These are phyloP conservation scores for Marchantia polymorpha DNA, from an alignment of 225 moss, liverwort and hornwort species.

Conservation along the genomic window DNA sequence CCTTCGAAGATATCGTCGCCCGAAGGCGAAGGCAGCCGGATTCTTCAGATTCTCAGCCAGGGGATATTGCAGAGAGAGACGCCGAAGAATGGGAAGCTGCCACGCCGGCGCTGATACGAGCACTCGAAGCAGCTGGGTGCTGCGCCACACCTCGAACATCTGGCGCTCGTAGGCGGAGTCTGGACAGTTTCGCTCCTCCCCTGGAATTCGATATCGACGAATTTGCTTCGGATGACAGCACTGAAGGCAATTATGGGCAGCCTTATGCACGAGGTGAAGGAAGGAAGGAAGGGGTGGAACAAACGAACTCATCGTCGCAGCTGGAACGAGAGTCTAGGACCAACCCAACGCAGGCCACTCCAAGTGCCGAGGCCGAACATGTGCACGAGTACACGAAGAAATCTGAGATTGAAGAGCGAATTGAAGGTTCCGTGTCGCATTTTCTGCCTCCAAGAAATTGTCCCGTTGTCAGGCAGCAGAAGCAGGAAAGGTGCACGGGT, in stretches of 20 bases:
- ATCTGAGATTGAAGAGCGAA: background rate
- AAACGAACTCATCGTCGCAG: background rate
- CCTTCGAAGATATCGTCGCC: constrained; percentile 8
- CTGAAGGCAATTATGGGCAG: background rate
- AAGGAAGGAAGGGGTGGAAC: too few species aligned
- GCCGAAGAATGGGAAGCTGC: background rate
- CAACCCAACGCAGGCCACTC: background rate
- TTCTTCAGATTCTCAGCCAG: background rate
- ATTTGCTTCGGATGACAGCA: background rate
- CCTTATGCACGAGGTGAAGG: background rate
- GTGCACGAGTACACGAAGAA: background rate
- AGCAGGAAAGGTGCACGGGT: background rate
- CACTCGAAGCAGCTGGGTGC: constrained; percentile 4
- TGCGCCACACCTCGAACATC: background rate
- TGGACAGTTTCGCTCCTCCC: background rate
- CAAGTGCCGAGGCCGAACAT: background rate
- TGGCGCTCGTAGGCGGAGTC: background rate
- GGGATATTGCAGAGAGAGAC: too few species aligned
- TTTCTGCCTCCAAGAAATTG: background rate
- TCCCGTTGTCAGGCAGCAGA: background rate
- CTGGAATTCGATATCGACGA: background rate
- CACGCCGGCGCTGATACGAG: background rate
- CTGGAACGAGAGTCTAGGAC: background rate
- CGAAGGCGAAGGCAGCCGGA: background rate
- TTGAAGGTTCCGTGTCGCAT: background rate